These are phyloP conservation scores for Hirschfeldia incana DNA, from an alignment of 345 rosid genomes.

Conservation along the genomic window DNA sequence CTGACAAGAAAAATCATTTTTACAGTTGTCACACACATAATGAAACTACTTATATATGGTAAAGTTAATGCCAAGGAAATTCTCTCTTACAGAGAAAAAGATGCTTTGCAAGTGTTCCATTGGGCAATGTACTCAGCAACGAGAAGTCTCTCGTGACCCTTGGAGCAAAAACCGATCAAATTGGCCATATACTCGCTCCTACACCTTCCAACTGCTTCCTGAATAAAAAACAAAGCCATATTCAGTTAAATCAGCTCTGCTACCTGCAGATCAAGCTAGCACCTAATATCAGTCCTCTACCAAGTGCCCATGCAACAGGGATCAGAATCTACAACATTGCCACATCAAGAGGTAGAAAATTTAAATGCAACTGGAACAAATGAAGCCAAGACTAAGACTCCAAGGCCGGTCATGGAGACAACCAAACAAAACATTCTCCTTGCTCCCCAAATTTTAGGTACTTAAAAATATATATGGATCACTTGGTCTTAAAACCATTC, in stretches of 20 bases:
- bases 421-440: not conserved
- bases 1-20: slow-evolving; percentile 37
- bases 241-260: not conserved
- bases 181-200: slow-evolving; percentile 87
- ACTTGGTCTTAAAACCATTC: no score
- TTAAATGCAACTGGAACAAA: no score
- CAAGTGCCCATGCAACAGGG: not conserved
- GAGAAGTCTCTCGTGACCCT: slow-evolving; percentile 85
- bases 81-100: slow-evolving; percentile 74
- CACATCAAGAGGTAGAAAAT: not conserved
- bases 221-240: slow-evolving; percentile 1
- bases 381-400: not conserved
- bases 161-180: slow-evolving; percentile 87
- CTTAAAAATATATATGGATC: no score
- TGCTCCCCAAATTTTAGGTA: not conserved
- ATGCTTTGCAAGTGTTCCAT: slow-evolving; percentile 92
- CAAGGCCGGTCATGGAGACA: not conserved
- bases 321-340: slow-evolving; percentile 11
- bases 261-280: no score
- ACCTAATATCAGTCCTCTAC: no score
- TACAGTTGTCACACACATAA: not conserved
- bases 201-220: slow-evolving; percentile 92
- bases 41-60: not conserved
- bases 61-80: not conserved
- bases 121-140: slow-evolving; percentile 90